Conservation (phyloP, 2,329 filamentous ascomycete species). For the Chaetomiaceae sp. region DNA sequence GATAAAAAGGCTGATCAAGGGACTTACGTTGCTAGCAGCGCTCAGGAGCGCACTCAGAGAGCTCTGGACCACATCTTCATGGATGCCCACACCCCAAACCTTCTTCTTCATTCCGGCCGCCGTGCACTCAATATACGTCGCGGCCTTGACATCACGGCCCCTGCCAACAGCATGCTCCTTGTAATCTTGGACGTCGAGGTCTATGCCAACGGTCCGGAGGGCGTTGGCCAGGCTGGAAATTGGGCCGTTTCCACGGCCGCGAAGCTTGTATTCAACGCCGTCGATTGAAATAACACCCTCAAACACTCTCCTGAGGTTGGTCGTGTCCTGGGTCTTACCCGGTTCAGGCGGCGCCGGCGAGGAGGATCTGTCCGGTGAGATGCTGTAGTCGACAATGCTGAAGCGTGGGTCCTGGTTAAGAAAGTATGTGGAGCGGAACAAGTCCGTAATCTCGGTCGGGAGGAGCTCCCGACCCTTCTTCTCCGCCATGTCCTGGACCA, state of each 20-base stretch:
- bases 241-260: constrained; percentile 81
- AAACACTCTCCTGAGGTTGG: constrained; percentile 76
- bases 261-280: constrained; percentile 70
- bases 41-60: constrained; percentile 81
- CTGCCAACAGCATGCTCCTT: constrained; percentile 90
- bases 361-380: constrained; percentile 73
- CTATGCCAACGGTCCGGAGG: constrained; percentile 71
- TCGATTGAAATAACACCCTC: constrained; percentile 81
- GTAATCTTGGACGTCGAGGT: constrained; percentile 89
- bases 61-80: constrained; percentile 88
- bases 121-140: constrained; percentile 88
- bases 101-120: constrained; percentile 61
- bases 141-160: constrained; percentile 82
- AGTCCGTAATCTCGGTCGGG: constrained; percentile 73
- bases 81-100: constrained; percentile 88
- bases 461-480: constrained; percentile 77
- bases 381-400: constrained; percentile 84
- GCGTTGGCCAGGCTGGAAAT: constrained; percentile 85
- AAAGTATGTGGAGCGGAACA: constrained; percentile 89
- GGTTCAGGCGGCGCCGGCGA: constrained; percentile 65
- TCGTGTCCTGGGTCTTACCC: constrained; percentile 71
- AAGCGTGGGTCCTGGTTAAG: constrained; percentile 81
- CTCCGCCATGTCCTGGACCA: constrained; percentile 81
- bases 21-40: constrained; percentile 78
- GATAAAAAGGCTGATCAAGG: not conserved